A percentile compares a stretch with the other conserved stretches of the same genome.
These are phyloP conservation scores for Cupressus sempervirens DNA, from an alignment of 75 land plant species.

Conservation along the genomic window DNA sequence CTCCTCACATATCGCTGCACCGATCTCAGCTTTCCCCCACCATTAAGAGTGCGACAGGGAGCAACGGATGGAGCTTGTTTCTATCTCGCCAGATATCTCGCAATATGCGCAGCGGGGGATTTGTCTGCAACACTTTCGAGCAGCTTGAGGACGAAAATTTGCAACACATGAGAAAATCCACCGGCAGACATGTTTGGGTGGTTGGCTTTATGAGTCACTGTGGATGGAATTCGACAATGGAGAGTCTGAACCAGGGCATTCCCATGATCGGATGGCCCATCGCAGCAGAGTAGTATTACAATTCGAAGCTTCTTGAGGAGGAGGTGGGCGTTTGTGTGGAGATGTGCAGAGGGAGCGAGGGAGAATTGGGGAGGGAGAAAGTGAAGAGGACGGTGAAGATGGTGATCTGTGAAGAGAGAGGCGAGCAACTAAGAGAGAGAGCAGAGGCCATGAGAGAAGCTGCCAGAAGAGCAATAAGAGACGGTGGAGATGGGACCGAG, in stretches of 20 bases:
- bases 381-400: constrained; percentile 18
- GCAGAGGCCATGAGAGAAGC: constrained; percentile 16
- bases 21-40: constrained; percentile 10
- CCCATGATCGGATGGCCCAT: constrained; percentile 56
- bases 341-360: constrained; percentile 14
- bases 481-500: background rate
- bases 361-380: constrained; percentile 12
- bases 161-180: background rate
- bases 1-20: constrained; percentile 15
- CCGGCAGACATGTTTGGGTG: background rate
- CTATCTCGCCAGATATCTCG: too few relatives aligned
- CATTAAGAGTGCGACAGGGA: constrained; percentile 7
- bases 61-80: constrained; percentile 7
- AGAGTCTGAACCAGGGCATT: constrained; percentile 46
- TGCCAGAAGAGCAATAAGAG: constrained; percentile 15
- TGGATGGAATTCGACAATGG: constrained; percentile 55
- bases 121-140: background rate
- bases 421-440: background rate
- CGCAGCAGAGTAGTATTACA: constrained; percentile 13
- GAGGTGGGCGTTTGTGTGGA: constrained; percentile 9
- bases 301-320: constrained; percentile 10
- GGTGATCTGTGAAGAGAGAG: constrained; percentile 32
- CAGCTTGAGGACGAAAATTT: background rate
- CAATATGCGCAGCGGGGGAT: background rate
- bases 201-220: constrained; percentile 49